Conservation (phyloP, 2,329 filamentous ascomycete species). For the Stemphylium lycopersici region DNA sequence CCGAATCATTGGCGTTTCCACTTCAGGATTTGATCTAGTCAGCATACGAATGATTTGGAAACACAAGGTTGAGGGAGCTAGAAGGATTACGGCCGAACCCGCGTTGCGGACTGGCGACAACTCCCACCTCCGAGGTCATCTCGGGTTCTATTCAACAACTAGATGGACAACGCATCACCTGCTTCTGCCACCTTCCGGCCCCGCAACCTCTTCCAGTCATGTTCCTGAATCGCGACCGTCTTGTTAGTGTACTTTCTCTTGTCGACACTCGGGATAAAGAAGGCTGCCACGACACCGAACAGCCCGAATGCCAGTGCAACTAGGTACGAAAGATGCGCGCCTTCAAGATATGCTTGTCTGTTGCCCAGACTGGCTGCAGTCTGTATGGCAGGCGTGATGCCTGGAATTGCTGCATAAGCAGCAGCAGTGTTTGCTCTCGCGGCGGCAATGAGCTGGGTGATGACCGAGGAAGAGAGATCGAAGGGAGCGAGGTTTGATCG, state of each 20-base stretch:
- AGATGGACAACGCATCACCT: background rate
- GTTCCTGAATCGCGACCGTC: slow-evolving; percentile 36
- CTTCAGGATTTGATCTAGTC: no score
- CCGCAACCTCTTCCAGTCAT: slow-evolving; percentile 29
- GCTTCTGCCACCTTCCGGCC: slow-evolving; percentile 23
- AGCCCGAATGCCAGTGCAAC: slow-evolving; percentile 42
- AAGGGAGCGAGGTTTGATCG: slow-evolving; percentile 23
- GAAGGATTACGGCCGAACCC: no score
- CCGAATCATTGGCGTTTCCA: no score
- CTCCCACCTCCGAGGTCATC: no score
- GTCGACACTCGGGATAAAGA: slow-evolving; percentile 37
- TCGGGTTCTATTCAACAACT: no score
- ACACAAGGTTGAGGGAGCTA: no score
- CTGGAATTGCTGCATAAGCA: slow-evolving; percentile 36
- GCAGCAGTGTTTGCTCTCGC: slow-evolving; percentile 33
- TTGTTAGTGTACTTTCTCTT: slow-evolving; percentile 36
- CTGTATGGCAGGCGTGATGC: slow-evolving; percentile 34
- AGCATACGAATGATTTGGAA: no score
- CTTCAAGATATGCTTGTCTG: slow-evolving; percentile 37
- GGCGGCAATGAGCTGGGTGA: slow-evolving; percentile 28
- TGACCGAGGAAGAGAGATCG: slow-evolving; percentile 17
- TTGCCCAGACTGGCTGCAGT: slow-evolving; percentile 35
- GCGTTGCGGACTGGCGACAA: no score
- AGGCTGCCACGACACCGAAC: slow-evolving; percentile 33
- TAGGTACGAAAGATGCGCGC: slow-evolving; percentile 35